Conservation (phyloP, 139 green algal species). For the Astrephomene gubernaculifera region DNA sequence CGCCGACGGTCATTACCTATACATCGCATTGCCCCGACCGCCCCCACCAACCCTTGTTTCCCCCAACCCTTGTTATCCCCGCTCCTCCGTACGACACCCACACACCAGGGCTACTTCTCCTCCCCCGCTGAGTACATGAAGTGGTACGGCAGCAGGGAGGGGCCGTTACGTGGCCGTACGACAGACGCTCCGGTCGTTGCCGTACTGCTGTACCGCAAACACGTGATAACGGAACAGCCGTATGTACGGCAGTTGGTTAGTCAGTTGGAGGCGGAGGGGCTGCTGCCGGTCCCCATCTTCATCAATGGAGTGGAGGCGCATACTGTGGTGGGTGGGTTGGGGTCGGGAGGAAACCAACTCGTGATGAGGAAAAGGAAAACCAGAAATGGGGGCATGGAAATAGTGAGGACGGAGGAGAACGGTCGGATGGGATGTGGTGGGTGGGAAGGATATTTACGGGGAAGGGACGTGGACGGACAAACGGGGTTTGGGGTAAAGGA, state of each 20-base stretch:
- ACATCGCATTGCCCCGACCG: too few relatives aligned
- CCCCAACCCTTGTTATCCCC: too few relatives aligned
- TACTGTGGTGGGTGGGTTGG: conserved; percentile 86
- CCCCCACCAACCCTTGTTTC: too few relatives aligned
- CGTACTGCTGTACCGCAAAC: conserved; percentile 98
- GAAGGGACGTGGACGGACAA: not conserved
- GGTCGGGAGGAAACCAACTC: not conserved
- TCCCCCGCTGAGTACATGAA: conserved; percentile 83
- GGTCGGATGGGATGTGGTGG: too few relatives aligned
- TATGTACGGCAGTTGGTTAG: conserved; percentile 87
- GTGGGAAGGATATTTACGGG: not conserved
- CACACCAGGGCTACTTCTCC: conserved; percentile 77
- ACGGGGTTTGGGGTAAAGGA: not conserved
- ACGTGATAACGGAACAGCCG: conserved; percentile 93
- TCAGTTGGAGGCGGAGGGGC: conserved; percentile 73
- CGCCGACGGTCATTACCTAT: too few relatives aligned
- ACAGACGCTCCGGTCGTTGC: conserved; percentile 81
- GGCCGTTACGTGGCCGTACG: conserved; percentile 50
- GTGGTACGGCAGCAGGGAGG: conserved; percentile 73
- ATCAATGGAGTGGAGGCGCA: conserved; percentile 98
- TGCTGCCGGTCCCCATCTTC: conserved; percentile 91
- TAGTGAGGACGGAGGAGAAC: too few relatives aligned
- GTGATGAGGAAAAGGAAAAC: too few relatives aligned
- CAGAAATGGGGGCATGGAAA: too few relatives aligned
- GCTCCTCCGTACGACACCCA: too few relatives aligned